Evolutionary conservation across 1,284 basidiomycete genomes (phyloP).

Genomic region (Tremellales sp.): DNA sequence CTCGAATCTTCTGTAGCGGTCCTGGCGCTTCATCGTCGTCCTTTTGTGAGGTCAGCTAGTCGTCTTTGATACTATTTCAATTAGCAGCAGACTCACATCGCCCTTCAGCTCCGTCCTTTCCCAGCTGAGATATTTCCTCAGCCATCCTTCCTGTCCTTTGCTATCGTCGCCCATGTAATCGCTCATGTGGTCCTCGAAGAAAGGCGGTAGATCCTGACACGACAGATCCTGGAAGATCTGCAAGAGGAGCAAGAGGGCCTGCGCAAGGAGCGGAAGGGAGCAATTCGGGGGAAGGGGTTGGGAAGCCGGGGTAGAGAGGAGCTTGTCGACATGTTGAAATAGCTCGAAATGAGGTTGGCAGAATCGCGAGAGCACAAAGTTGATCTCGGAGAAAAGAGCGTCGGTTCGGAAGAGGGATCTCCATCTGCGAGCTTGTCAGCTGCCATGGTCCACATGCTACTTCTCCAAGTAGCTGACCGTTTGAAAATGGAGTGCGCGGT

Average conservation of each 20-base stretch:
- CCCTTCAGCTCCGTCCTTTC: conserved; percentile 64
- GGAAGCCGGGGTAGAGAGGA: conserved; percentile 46
- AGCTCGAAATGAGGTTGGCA: conserved; percentile 77
- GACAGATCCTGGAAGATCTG: conserved; percentile 93
- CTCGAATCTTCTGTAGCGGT: conserved; percentile 79
- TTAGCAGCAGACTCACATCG: conserved; percentile 57
- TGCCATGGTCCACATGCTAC: neutral
- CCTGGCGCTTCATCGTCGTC: conserved; percentile 80
- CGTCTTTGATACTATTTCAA: conserved; percentile 10
- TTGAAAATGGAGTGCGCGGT: conserved; percentile 95
- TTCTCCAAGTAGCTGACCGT: conserved; percentile 47
- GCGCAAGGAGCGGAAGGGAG: conserved; percentile 55
- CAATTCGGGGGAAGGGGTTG: conserved; percentile 45
- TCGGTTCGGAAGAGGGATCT: conserved; percentile 85
- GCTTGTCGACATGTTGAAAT: conserved; percentile 58
- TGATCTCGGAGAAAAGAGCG: conserved; percentile 84
- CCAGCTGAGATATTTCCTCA: conserved; percentile 76
- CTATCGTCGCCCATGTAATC: conserved; percentile 67
- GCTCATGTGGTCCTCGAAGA: conserved; percentile 82
- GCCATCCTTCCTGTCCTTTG: conserved; percentile 57
- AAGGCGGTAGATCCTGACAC: conserved; percentile 90
- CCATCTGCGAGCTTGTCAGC: conserved; percentile 56
- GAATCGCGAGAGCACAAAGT: conserved; percentile 81
- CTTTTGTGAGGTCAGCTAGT: conserved; percentile 48
- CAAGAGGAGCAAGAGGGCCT: conserved; percentile 70